A percentile compares a stretch with the other conserved stretches of the same genome.
Conservation (phyloP, 2,329 filamentous ascomycete genomes). For the Aureobasidium sp. region DNA sequence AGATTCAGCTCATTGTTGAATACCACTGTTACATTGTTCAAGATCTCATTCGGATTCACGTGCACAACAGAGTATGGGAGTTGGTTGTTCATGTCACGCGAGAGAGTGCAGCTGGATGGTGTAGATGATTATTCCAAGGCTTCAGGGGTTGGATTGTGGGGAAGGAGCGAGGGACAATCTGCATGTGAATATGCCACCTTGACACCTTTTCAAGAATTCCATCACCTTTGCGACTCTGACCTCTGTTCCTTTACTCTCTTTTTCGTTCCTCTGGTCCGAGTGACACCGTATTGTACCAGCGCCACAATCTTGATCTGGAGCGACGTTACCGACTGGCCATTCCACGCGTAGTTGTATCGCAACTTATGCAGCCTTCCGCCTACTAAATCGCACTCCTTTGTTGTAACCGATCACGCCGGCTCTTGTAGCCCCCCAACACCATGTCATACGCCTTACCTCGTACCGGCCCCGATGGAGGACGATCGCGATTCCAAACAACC, state of each 20-base stretch:
- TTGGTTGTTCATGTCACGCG: no score
- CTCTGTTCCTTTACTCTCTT: not conserved
- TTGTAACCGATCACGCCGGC: not conserved
- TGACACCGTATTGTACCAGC: no score
- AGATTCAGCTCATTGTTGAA: not conserved
- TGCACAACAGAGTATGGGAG: not conserved
- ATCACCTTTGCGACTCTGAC: not conserved
- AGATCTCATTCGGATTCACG: not conserved
- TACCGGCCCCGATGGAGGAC: conserved; percentile 2
- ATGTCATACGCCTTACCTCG: conserved; percentile 20
- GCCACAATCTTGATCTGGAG: not conserved
- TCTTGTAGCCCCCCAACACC: not conserved
- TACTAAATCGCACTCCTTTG: not conserved
- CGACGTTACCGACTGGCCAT: not conserved
- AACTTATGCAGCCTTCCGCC: conserved; percentile 14
- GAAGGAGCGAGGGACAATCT: not conserved
- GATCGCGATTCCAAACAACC: conserved; percentile 18
- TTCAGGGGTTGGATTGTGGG: conserved; percentile 4
- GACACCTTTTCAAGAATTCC: conserved; percentile 1
- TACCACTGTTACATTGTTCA: not conserved
- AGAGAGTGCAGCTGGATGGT: not conserved
- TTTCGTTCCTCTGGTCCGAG: not conserved
- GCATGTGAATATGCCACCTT: not conserved
- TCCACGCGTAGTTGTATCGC: conserved; percentile 17
- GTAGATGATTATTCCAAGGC: not conserved